Conservation (phyloP, 768 basidiomycete genomes). For the Cystofilobasidium ferigula region DNA sequence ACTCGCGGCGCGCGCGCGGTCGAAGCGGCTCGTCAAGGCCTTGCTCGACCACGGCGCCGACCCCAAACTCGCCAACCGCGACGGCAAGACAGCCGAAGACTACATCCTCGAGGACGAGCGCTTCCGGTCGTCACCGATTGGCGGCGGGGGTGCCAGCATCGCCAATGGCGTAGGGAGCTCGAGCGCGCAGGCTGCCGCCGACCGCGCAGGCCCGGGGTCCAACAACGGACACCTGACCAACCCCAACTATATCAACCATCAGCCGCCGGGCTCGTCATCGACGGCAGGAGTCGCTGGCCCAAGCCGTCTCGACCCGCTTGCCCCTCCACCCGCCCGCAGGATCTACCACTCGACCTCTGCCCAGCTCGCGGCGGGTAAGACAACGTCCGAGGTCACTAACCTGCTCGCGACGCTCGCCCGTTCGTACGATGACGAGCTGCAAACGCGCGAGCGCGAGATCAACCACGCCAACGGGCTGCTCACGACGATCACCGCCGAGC, state of each 20-base stretch:
- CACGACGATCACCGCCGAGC: constrained; percentile 76
- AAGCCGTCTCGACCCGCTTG: not conserved
- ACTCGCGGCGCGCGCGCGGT: constrained; percentile 87
- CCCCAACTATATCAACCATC: constrained; percentile 11
- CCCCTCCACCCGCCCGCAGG: constrained; percentile 42
- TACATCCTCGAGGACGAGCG: constrained; percentile 98
- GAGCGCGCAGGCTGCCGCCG: constrained; percentile 12
- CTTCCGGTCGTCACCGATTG: constrained; percentile 79
- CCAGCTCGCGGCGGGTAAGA: constrained; percentile 72
- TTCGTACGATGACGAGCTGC: constrained; percentile 82
- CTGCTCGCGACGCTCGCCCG: constrained; percentile 80
- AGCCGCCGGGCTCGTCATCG: not conserved
- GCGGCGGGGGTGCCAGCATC: constrained; percentile 65
- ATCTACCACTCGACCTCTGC: constrained; percentile 76
- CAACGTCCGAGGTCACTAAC: constrained; percentile 68
- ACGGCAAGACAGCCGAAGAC: constrained; percentile 94
- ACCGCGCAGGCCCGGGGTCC: not conserved
- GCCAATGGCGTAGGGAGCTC: no score
- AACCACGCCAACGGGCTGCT: constrained; percentile 78
- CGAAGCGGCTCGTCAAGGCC: constrained; percentile 87
- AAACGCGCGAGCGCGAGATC: constrained; percentile 82
- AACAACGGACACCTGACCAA: constrained; percentile 4
- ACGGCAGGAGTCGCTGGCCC: not conserved
- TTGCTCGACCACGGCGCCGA: constrained; percentile 94
- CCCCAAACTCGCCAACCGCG: constrained; percentile 84